Conservation (phyloP, 257 asterid genomes). For the Apocynum venetum region DNA sequence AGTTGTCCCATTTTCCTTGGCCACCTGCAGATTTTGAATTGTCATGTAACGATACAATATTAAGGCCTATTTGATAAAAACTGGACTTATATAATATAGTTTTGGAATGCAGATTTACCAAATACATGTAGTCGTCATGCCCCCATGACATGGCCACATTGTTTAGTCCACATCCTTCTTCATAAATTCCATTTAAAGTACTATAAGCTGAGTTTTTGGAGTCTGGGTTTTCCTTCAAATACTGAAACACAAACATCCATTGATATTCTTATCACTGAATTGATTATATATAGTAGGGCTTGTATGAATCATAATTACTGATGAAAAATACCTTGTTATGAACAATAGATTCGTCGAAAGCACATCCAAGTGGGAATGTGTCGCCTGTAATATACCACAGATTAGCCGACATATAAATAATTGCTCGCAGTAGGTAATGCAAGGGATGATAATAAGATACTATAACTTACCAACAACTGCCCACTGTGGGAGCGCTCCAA, state of each 20-base stretch:
- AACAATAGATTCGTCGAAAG: conserved; percentile 39
- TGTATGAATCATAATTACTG: not conserved
- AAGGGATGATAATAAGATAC: too few relatives aligned
- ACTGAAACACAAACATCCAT: conserved; percentile 9
- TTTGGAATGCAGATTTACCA: conserved; percentile 11
- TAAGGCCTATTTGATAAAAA: too few relatives aligned
- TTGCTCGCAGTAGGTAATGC: too few relatives aligned
- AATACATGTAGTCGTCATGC: conserved; percentile 39
- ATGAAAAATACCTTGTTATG: conserved; percentile 31
- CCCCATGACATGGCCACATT: conserved; percentile 42
- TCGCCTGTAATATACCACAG: conserved; percentile 21
- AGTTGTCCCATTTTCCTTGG: conserved; percentile 31
- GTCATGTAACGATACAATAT: not conserved
- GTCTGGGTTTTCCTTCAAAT: conserved; percentile 34
- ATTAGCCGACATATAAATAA: too few relatives aligned
- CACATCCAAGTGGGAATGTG: conserved; percentile 42
- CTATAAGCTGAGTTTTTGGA: conserved; percentile 18
- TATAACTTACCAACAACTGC: conserved; percentile 40
- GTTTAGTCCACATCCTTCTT: conserved; percentile 27
- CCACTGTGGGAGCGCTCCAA: conserved; percentile 42
- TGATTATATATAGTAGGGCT: too few relatives aligned
- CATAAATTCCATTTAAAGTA: conserved; percentile 26
- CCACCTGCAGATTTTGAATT: conserved; percentile 15
- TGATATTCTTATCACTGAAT: not conserved
- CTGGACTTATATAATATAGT: not conserved